Base-by-base conservation (phyloP, 139 green algal genomes). In the Chlorella sp. region DNA sequence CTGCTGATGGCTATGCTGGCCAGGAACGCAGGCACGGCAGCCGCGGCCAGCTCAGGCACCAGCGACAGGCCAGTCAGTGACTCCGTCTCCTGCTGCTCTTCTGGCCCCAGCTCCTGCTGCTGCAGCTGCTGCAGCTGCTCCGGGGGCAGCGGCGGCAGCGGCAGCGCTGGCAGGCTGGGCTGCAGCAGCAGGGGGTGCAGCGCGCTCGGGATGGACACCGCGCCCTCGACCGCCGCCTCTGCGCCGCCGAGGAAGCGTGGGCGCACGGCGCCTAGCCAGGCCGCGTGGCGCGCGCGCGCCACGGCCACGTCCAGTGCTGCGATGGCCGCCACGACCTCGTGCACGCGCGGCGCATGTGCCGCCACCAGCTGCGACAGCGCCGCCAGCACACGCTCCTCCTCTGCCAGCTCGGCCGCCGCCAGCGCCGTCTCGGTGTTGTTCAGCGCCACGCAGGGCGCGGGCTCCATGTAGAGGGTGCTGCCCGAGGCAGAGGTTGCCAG, bases 391-490 rank as follows among this genome's bases (percentile, higher is more conserved):
- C 38, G 21, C 38, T 40, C 33, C 77, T 92, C 90, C 66, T 93
- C 90, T n/a, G 80, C 72, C 50, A 63, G 50, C 81, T 95, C 88
- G 45, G 77, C 55, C n/a, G 71, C 86, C n/a, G 66, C 73, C 64
- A 97, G 77, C 61, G 82, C 42, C 25, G 87, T 87, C 69, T 92
- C 88, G 5, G 36, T 64, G 68, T 97, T 97, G 86, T 97, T 97
- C 23, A 97, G 80, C 48, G 77, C 60, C 55, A 97, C 84, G 21
- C 85, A 74, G 0, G 89, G 87, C 29, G 71, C 38, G 33, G 93
- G 93, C 86, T 97, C 93, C 70, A 93, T 86, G 79, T 97, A 97
- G n/a, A 95, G 55, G 0, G 93, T 97, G n/a, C 79, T 82, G 23
- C 93, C 92, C 7, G 76, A 82, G 23, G 53, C 73, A 71, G 65